phyloP scores from a whole-genome alignment of 495 filamentous ascomycete species.

The Friedmanniomyces simplex region DNA sequence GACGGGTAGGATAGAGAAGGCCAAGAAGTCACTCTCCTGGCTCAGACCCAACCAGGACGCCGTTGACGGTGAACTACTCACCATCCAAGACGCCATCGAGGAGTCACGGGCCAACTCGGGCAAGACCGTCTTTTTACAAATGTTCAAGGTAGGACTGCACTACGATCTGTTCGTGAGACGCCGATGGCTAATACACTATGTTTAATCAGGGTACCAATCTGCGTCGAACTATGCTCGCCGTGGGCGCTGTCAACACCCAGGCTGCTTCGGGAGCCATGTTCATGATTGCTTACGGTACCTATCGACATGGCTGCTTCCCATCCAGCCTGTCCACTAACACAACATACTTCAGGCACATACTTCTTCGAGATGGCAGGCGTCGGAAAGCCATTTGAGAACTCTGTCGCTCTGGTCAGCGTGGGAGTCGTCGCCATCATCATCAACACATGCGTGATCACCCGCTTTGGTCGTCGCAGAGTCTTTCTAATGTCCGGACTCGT shows the following conservation, averaged over 20 bases:
- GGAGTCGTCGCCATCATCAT: slow-evolving; percentile 48
- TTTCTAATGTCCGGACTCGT: slow-evolving; percentile 43
- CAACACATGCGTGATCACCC: slow-evolving; percentile 44
- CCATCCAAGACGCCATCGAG: slow-evolving; percentile 7
- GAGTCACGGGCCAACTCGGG: slow-evolving; percentile 8
- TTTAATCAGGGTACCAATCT: slow-evolving; percentile 36
- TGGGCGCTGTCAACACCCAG: slow-evolving; percentile 44
- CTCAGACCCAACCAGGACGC: slow-evolving; percentile 37
- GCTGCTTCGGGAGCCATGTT: slow-evolving; percentile 52
- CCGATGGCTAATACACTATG: no score
- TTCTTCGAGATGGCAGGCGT: slow-evolving; percentile 56
- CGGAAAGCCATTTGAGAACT: slow-evolving; percentile 48
- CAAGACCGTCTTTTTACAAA: slow-evolving; percentile 34
- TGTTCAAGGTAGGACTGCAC: slow-evolving; percentile 34
- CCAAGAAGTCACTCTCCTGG: slow-evolving; percentile 37
- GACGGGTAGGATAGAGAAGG: slow-evolving; percentile 39
- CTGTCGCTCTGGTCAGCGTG: slow-evolving; percentile 45
- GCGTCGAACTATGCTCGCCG: slow-evolving; percentile 40
- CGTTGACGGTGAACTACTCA: slow-evolving; percentile 36
- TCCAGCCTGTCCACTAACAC: not conserved
- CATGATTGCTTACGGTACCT: slow-evolving; percentile 34
- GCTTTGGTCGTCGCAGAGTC: slow-evolving; percentile 43
- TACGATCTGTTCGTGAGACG: no score
- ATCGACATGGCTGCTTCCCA: not conserved
- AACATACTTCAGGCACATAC: slow-evolving; percentile 49